Evolutionary conservation across 1,284 basidiomycete genomes (phyloP).

Genomic region (Sporisorium sorghi): DNA sequence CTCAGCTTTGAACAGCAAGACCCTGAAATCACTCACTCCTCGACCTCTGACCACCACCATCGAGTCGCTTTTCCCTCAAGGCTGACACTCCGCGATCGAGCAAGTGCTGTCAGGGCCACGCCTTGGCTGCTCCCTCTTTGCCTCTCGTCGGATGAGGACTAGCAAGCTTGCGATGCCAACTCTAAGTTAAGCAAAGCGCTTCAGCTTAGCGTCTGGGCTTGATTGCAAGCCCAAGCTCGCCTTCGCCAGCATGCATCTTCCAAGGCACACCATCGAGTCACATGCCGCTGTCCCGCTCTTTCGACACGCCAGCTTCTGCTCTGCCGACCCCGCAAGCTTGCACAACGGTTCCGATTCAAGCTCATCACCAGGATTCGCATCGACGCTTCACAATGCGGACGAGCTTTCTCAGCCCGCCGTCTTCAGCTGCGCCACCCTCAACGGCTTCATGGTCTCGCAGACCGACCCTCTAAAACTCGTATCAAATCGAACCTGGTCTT

Average conservation of each 20-base stretch:
- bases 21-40: neutral
- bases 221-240: slow-evolving; percentile 5
- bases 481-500: slow-evolving; percentile 40
- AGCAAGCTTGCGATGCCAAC: slow-evolving; percentile 18
- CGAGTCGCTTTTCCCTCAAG: neutral
- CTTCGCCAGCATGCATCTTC: slow-evolving; percentile 49
- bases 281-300: slow-evolving; percentile 51
- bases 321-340: slow-evolving; percentile 14
- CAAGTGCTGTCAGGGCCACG: neutral
- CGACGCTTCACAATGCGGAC: neutral
- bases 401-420: slow-evolving; percentile 41
- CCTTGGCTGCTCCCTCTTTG: neutral
- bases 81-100: neutral
- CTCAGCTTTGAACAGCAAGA: slow-evolving; percentile 5
- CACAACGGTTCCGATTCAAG: neutral
- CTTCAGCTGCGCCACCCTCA: slow-evolving; percentile 58
- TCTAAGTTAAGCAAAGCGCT: neutral
- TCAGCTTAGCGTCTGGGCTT: slow-evolving; percentile 2
- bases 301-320: slow-evolving; percentile 49
- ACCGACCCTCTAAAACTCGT: slow-evolving; percentile 54
- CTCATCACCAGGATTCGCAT: neutral
- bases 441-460: slow-evolving; percentile 58
- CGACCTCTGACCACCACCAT: neutral
- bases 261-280: slow-evolving; percentile 58
- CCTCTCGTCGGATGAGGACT: slow-evolving; percentile 5